Base-by-base conservation (phyloP, 108 stramenopile species). In the Epipyxis sp. region DNA sequence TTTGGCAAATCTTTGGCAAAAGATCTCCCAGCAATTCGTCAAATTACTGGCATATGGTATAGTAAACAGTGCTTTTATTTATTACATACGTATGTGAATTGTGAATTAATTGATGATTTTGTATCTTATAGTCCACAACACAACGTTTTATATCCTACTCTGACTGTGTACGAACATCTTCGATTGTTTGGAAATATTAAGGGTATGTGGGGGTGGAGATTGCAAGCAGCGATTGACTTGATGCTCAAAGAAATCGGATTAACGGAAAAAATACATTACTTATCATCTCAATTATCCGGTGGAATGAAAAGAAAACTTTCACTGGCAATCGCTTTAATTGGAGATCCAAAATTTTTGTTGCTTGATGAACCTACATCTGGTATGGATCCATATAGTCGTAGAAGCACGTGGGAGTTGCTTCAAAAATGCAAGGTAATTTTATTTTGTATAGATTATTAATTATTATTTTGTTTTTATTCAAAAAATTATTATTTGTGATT, bases 81-180 rank as follows among this genome's bases (percentile, higher is more conserved):
- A 50, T 50, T 20, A 13, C 46, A 20, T 50, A 13, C 13, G 20
- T 20, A 50, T 50, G 6, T 13, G 6, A 50, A 6, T 50, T 6
- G 20, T 50, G 46, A 13, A 50, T 13, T 50, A 20, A 50, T 50
- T 50, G 46, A 13, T 6, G 13, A 13, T 50, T 50, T 20, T 20
- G 13, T 50, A 6, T 50, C 46, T 20, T 50, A n/a, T 50, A 50
- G 95, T 74, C 85, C 94, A 41, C 95, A 97, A 78, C 93, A 94
- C 79, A 93, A 97, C 81, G 91, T 92, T 71, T 86, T 97, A 13
- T 93, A 91, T 77, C 92, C 91, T 1, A 57, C 81, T 34, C 85
- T 97, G 44, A 94, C 95, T 10, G 94, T 93, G 45, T 78, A 84
- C 1, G 95, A 97, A 79, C 95, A 97, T 78, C 68, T 97, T 32